A percentile compares a stretch with the other conserved stretches of the same genome.
Conservation (phyloP, 1,284 basidiomycete genomes). For the Cutaneotrichosporon spelunceum region DNA sequence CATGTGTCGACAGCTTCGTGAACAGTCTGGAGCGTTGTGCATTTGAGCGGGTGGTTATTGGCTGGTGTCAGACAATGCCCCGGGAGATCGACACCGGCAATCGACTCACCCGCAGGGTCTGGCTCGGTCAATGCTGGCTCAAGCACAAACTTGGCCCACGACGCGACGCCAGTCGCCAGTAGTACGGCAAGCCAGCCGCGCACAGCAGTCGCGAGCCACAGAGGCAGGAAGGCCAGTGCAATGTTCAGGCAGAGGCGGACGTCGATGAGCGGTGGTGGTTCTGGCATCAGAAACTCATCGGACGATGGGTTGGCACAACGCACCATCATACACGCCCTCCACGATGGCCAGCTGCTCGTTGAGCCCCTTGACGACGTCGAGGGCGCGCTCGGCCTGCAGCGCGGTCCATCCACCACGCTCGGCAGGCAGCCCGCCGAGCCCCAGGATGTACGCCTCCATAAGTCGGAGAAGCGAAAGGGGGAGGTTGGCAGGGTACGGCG, state of each 20-base stretch:
- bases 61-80: constrained; percentile 25
- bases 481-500: constrained; percentile 45
- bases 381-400: constrained; percentile 42
- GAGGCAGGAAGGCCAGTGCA: constrained; percentile 11
- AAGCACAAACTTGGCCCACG: constrained; percentile 15
- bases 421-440: constrained; percentile 32
- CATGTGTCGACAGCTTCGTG: constrained; percentile 45
- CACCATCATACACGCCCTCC: constrained; percentile 44
- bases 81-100: not conserved
- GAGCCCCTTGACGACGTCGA: constrained; percentile 38
- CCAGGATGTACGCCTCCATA: constrained; percentile 47
- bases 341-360: constrained; percentile 39
- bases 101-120: constrained; percentile 17
- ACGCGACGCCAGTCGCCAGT: constrained; percentile 2
- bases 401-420: constrained; percentile 43
- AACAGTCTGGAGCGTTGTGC: constrained; percentile 40
- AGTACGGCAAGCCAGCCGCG: constrained; percentile 16
- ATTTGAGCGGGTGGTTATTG: constrained; percentile 44
- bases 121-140: constrained; percentile 13
- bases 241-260: constrained; percentile 19
- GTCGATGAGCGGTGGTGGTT: constrained; percentile 14
- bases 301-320: constrained; percentile 16
- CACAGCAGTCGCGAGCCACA: constrained; percentile 7
- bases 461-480: constrained; percentile 46
- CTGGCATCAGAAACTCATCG: constrained; percentile 13